Evolutionary conservation across 352 stramenopile genomes (phyloP).

Genomic region (Globisporangium lucens): DNA sequence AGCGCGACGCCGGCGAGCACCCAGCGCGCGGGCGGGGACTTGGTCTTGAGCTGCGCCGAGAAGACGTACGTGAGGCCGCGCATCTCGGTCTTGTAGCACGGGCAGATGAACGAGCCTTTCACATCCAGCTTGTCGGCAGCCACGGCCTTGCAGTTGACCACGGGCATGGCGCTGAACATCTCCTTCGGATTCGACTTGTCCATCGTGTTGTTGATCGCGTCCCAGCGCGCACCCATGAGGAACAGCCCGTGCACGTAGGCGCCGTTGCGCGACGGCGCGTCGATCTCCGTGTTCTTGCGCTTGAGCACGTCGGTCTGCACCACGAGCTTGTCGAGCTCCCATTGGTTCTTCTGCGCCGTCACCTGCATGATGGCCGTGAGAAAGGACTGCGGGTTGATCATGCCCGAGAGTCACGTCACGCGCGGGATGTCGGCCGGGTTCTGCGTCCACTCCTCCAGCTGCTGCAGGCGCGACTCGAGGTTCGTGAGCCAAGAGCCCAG

Average conservation of each 20-base stretch:
- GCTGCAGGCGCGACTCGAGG: slow-evolving; percentile 88
- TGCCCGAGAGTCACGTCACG: slow-evolving; percentile 94
- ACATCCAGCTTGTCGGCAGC: slow-evolving; percentile 93
- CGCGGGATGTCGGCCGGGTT: slow-evolving; percentile 95
- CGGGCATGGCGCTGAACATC: slow-evolving; percentile 97
- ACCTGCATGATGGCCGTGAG: slow-evolving; percentile 97
- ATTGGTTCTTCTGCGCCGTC: slow-evolving; percentile 96
- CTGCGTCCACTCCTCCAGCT: slow-evolving; percentile 96
- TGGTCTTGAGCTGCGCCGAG: slow-evolving; percentile 97
- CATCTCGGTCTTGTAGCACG: slow-evolving; percentile 97
- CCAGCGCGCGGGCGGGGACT: slow-evolving; percentile 92
- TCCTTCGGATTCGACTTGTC: slow-evolving; percentile 96
- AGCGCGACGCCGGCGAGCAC: slow-evolving; percentile 94
- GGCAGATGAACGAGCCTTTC: slow-evolving; percentile 94
- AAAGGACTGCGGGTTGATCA: slow-evolving; percentile 97
- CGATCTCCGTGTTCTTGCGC: slow-evolving; percentile 89
- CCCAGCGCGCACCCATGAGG: slow-evolving; percentile 96
- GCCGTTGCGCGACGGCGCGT: slow-evolving; percentile 88
- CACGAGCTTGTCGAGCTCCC: slow-evolving; percentile 96
- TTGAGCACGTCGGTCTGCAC: slow-evolving; percentile 97
- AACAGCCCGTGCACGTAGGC: slow-evolving; percentile 94
- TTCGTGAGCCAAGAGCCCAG: slow-evolving; percentile 94
- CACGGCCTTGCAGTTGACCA: slow-evolving; percentile 98
- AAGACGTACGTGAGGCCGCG: slow-evolving; percentile 97
- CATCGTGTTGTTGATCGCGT: slow-evolving; percentile 89